phyloP scores from a whole-genome alignment of 2,329 filamentous ascomycete genomes.

The Magnaporthales sp. region DNA sequence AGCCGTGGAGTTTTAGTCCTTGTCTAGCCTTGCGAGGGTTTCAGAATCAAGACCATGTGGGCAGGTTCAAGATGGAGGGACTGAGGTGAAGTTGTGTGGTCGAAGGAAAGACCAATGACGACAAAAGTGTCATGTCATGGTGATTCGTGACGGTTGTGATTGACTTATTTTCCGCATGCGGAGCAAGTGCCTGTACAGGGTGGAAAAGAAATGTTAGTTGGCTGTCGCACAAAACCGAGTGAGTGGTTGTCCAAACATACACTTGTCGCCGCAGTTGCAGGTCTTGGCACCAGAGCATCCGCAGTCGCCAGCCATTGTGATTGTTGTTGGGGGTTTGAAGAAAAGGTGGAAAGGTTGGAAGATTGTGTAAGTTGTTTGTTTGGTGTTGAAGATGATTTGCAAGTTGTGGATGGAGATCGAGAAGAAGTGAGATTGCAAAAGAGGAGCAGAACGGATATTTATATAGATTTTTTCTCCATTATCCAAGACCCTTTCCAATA shows the following conservation, averaged over 20 bases:
- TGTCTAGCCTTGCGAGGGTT: not conserved
- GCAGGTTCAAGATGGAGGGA: not conserved
- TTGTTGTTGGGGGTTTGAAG: not conserved
- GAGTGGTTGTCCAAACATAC: not conserved
- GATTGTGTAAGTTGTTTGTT: not conserved
- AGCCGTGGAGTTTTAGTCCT: not conserved
- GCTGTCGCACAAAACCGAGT: not conserved
- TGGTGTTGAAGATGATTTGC: not conserved
- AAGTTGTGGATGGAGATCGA: not conserved
- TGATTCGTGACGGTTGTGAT: not conserved
- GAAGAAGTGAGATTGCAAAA: not conserved
- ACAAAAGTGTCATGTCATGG: not conserved
- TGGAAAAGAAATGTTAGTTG: not conserved
- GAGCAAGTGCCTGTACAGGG: constrained; percentile 2
- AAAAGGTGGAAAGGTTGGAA: not conserved
- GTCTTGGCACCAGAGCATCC: constrained; percentile 2
- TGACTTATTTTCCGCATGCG: constrained; percentile 5
- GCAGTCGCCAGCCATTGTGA: constrained; percentile 6
- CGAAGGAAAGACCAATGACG: not conserved
- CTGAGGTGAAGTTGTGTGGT: not conserved
- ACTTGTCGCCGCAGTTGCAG: constrained; percentile 5
- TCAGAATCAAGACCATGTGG: not conserved
- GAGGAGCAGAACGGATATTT: not conserved
- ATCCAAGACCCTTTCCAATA: not conserved
- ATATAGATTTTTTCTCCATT: not conserved